Evolutionary conservation across 1,284 basidiomycete genomes (phyloP).

Genomic region (Ceratobasidium sp.): DNA sequence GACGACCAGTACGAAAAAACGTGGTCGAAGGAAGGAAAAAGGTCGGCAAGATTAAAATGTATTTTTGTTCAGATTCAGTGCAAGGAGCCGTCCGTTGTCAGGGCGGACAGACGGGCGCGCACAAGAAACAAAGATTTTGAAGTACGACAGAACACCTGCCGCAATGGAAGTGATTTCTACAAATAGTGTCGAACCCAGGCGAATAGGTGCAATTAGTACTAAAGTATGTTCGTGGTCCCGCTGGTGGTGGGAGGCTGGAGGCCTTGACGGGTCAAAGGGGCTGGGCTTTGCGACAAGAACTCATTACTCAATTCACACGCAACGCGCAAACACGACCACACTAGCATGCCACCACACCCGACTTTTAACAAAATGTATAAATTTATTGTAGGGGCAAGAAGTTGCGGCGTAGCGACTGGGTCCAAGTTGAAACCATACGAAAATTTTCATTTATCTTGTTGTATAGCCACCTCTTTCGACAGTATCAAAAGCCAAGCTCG

Average conservation of each 20-base stretch:
- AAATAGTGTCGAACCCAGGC: slow-evolving; percentile 38
- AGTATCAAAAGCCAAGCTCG: too few relatives aligned
- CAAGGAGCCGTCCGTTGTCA: slow-evolving; percentile 28
- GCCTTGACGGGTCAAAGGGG: slow-evolving; percentile 19
- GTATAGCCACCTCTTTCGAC: too few relatives aligned
- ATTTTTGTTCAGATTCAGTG: slow-evolving; percentile 20
- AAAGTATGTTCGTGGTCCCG: slow-evolving; percentile 41
- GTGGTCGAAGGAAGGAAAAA: background rate
- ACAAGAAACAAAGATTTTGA: slow-evolving; percentile 31
- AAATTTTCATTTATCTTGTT: too few relatives aligned
- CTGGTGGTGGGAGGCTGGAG: slow-evolving; percentile 40
- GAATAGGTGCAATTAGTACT: slow-evolving; percentile 42
- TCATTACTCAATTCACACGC: slow-evolving; percentile 42
- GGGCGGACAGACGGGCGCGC: slow-evolving; percentile 14
- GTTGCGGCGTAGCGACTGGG: too few relatives aligned
- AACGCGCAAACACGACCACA: slow-evolving; percentile 42
- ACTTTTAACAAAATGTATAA: too few relatives aligned
- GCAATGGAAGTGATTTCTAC: slow-evolving; percentile 41
- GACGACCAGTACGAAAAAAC: slow-evolving; percentile 23
- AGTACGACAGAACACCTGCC: slow-evolving; percentile 35
- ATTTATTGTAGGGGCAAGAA: too few relatives aligned
- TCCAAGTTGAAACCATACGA: too few relatives aligned
- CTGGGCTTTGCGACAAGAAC: slow-evolving; percentile 20
- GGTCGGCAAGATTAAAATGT: slow-evolving; percentile 21
- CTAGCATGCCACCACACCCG: background rate